A percentile compares a stretch with the other conserved stretches of the same genome.
These are phyloP conservation scores for Pezicula radicicola DNA, from an alignment of 2,329 filamentous ascomycete species.

Conservation along the genomic window DNA sequence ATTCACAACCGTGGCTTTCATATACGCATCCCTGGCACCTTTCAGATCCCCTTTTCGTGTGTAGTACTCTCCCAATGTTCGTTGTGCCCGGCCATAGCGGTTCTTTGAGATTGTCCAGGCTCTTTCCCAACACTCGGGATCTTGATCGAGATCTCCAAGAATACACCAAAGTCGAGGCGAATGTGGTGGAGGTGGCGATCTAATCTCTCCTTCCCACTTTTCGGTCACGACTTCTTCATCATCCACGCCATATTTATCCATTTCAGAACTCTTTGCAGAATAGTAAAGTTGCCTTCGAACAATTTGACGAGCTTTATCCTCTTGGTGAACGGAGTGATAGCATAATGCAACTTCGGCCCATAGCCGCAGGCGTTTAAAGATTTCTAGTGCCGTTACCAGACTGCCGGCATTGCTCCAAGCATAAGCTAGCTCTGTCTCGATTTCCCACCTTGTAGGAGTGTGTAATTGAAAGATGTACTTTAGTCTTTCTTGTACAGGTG, in stretches of 20 bases:
- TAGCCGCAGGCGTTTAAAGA: conserved; percentile 88
- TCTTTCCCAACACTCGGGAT: conserved; percentile 72
- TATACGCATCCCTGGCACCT: conserved; percentile 75
- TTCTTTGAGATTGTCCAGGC: conserved; percentile 84
- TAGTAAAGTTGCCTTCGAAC: conserved; percentile 78
- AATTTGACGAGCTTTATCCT: conserved; percentile 77
- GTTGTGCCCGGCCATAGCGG: conserved; percentile 83
- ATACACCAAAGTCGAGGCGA: conserved; percentile 91
- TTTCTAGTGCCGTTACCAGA: conserved; percentile 85
- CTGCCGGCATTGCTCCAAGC: conserved; percentile 91
- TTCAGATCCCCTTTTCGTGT: conserved; percentile 62
- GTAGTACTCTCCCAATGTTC: conserved; percentile 78
- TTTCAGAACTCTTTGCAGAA: conserved; percentile 43
- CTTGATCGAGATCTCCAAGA: conserved; percentile 80
- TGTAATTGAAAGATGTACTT: conserved; percentile 81
- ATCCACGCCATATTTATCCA: conserved; percentile 38
- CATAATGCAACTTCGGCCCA: conserved; percentile 96
- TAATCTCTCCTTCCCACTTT: conserved; percentile 61
- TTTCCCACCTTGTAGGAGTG: conserved; percentile 86
- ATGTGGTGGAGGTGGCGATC: conserved; percentile 70
- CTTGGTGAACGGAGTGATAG: conserved; percentile 50
- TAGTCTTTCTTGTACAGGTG: conserved; percentile 71
- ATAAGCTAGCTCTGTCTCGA: conserved; percentile 88
- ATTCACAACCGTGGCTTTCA: conserved; percentile 73
- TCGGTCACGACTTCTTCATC: conserved; percentile 53